Evolutionary conservation across 192 early-diverging fungal species (phyloP), one percentile per base, ranked within the genome.

Genomic region (Gigaspora rosea): DNA sequence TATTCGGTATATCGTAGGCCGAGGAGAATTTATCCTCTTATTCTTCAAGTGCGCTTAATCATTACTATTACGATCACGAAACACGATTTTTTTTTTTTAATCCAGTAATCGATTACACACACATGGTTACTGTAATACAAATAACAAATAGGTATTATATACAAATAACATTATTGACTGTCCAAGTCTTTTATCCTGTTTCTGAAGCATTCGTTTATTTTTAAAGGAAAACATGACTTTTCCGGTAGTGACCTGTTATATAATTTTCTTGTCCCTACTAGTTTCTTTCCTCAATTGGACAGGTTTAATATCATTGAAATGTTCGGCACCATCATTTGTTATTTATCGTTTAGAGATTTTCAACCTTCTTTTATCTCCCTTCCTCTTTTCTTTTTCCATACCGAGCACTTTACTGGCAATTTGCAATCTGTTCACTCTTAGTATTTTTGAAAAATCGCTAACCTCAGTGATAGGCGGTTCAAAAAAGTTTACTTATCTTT

Each of bases 401-500:
- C 32, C 76, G 15, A 78, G 75, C 7, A 62, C 79, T 49, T n/a
- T 80, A 11, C 71, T 86, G 8, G 79, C 79, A 48, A 77, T 63
- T 15, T 82, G 82, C 73, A 88, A 88, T 59, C 65, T 88, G 35
- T 48, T 88, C n/a, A 83, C 83, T 41, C 68, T 88, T 15, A 80
- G 84, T 12, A 64, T 88, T 36, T 88, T 88, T 76, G 87, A 88
- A 73, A 85, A 88, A 50, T 82, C 82, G 11, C 67, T 88, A 71
- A 80, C 85, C 20, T 70, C 78, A 36, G 61, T 80, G 36, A 66
- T 88, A 36, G 83, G 85, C 16, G 84, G 82, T 12, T 79, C 76
- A 64, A 80, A 81, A 33, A 82, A 81, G 16, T 84, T 88, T 52
- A 58, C 80, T 11, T n/a, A 65, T n/a, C 33, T 80, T 22, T 48